phyloP scores from a whole-genome alignment of 2,329 filamentous ascomycete genomes.

The Septoria linicola region DNA sequence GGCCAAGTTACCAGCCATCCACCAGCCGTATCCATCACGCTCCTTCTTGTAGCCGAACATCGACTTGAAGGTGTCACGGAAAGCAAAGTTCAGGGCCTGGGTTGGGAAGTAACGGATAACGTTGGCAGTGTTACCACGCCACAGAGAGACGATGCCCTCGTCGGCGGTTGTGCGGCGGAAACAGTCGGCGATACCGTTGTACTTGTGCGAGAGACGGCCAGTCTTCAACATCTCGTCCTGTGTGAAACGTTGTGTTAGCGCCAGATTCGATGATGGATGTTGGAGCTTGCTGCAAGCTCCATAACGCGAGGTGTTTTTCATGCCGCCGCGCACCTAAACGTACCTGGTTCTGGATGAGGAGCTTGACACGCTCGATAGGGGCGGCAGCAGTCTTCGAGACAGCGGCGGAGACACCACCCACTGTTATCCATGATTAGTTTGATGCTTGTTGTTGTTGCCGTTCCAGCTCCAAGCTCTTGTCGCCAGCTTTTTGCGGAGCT shows the following conservation, averaged over 20 bases:
- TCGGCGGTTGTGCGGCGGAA: constrained; percentile 86
- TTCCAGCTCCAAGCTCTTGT: constrained; percentile 33
- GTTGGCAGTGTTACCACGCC: constrained; percentile 99
- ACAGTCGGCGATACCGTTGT: constrained; percentile 90
- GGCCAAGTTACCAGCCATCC: constrained; percentile 99
- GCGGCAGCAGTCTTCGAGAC: constrained; percentile 99
- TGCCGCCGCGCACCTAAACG: constrained; percentile 42
- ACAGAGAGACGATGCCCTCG: constrained; percentile 93
- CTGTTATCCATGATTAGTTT: constrained; percentile 56
- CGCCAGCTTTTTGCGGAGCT: constrained; percentile 26
- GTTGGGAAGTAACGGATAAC: constrained; percentile 99
- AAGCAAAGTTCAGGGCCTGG: constrained; percentile 99
- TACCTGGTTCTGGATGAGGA: constrained; percentile 99
- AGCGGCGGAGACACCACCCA: constrained; percentile 99
- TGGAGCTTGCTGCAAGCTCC: background rate
- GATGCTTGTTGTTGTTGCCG: constrained; percentile 12
- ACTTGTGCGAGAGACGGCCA: constrained; percentile 97
- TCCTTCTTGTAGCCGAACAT: constrained; percentile 99
- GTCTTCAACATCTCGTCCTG: constrained; percentile 99
- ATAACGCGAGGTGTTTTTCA: background rate
- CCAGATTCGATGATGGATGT: background rate
- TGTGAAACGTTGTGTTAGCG: constrained; percentile 16
- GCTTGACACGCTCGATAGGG: constrained; percentile 99
- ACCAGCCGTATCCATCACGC: constrained; percentile 94
- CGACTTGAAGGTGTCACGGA: constrained; percentile 99